Evolutionary conservation across 108 stramenopile genomes (phyloP).

Genomic region (Epipyxis sp.): DNA sequence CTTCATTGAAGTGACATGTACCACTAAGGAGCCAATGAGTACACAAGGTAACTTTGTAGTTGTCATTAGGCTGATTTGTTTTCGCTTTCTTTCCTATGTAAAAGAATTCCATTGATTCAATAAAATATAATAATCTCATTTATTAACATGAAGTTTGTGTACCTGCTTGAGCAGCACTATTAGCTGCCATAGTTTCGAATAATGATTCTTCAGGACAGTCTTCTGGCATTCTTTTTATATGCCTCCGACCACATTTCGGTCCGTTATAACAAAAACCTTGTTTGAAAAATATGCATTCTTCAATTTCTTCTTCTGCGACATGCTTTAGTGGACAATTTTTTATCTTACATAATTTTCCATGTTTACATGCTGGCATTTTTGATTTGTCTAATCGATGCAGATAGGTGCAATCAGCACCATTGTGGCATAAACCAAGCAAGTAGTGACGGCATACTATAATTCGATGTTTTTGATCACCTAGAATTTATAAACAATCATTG

Average conservation of each 20-base stretch:
- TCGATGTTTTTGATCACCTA: constrained; percentile 18
- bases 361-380: constrained; percentile 33
- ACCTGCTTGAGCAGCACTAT: background rate
- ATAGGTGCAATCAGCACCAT: constrained; percentile 12
- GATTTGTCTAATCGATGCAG: constrained; percentile 16
- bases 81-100: constrained; percentile 15
- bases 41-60: constrained; percentile 29
- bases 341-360: constrained; percentile 30
- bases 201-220: constrained; percentile 15
- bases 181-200: background rate
- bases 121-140: no score
- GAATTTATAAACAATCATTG: no score
- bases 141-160: no score
- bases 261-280: constrained; percentile 35
- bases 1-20: constrained; percentile 11
- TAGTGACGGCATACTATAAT: constrained; percentile 15
- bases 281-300: constrained; percentile 12
- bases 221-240: constrained; percentile 21
- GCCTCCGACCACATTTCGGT: constrained; percentile 9
- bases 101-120: constrained; percentile 12
- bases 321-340: constrained; percentile 34
- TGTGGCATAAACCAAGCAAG: constrained; percentile 27
- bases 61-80: constrained; percentile 15
- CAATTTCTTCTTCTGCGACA: constrained; percentile 23
- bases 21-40: constrained; percentile 16